A percentile compares a stretch with the other conserved stretches of the same genome.
phyloP scores from a whole-genome alignment of 73 alveolate species.

The Effrenium voratum region DNA sequence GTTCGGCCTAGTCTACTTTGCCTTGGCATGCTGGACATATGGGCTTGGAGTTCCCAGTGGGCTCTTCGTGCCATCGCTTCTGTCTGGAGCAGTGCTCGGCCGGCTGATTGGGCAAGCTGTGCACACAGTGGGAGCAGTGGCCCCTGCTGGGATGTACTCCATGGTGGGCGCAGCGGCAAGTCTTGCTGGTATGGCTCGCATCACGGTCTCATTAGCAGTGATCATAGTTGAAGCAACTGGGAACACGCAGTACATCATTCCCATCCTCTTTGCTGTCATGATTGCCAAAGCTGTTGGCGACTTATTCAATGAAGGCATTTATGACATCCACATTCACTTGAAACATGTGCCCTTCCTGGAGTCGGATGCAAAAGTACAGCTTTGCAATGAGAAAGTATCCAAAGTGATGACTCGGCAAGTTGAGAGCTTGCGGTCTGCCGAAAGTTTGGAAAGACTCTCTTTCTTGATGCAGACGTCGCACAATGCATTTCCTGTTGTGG shows the following conservation, averaged over 20 bases:
- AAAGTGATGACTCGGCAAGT: constrained; percentile 42
- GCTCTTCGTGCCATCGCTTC: constrained; percentile 95
- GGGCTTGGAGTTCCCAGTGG: constrained; percentile 97
- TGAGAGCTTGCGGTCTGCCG: constrained; percentile 2
- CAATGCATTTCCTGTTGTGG: constrained; percentile 69
- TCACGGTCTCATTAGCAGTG: constrained; percentile 96
- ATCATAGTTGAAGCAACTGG: constrained; percentile 96
- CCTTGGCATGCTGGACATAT: constrained; percentile 93
- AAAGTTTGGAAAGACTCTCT: constrained; percentile 4
- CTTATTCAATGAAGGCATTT: constrained; percentile 94
- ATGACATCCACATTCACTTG: constrained; percentile 80
- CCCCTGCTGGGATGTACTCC: constrained; percentile 95
- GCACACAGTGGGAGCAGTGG: constrained; percentile 36
- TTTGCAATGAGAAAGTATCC: constrained; percentile 9
- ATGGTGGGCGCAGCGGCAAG: constrained; percentile 95
- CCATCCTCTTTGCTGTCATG: constrained; percentile 95
- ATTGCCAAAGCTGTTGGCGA: constrained; percentile 95
- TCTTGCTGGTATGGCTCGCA: constrained; percentile 95
- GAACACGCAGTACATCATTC: constrained; percentile 94
- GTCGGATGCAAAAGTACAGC: background rate
- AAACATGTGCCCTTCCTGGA: constrained; percentile 43
- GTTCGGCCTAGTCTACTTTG: constrained; percentile 30
- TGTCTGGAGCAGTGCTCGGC: constrained; percentile 90
- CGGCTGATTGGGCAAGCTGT: constrained; percentile 85
- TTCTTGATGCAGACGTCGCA: constrained; percentile 43